Percentiles rank a stretch among this genome's conserved stretches.
These are phyloP conservation scores for Podospora fimiseda DNA, from an alignment of 495 filamentous ascomycete species.

Conservation along the genomic window DNA sequence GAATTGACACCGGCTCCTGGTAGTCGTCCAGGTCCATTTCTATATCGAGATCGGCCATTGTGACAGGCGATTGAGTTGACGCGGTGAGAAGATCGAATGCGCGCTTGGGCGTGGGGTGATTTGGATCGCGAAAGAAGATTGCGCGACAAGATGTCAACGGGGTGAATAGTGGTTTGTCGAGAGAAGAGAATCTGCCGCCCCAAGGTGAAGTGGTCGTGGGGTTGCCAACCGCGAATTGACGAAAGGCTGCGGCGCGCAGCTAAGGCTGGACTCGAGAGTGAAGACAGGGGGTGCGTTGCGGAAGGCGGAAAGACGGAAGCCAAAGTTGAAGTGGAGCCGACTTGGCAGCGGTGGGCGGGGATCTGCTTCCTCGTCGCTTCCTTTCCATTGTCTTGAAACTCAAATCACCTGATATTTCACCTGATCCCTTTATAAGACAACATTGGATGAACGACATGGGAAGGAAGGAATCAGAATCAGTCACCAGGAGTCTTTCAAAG, in stretches of 20 bases:
- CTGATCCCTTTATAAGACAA: background rate
- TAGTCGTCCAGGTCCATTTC: conserved; percentile 56
- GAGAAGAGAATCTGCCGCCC: no score
- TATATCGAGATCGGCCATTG: conserved; percentile 70
- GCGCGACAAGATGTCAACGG: no score
- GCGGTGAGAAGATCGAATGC: background rate
- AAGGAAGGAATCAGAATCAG: no score
- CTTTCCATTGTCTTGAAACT: background rate
- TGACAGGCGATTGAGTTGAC: background rate
- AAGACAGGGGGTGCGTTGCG: no score
- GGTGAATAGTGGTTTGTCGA: no score
- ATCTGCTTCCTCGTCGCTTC: no score
- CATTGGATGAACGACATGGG: no score
- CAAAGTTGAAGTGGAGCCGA: no score
- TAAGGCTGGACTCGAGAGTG: background rate
- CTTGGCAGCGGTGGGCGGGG: no score
- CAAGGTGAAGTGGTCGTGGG: background rate
- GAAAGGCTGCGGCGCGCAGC: background rate
- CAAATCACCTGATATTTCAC: conserved; percentile 1
- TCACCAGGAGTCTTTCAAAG: no score
- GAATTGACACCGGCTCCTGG: conserved; percentile 33
- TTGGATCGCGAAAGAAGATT: background rate
- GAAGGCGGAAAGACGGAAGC: no score
- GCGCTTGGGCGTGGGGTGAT: background rate
- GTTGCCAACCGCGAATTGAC: background rate